Evolutionary conservation across 257 asterid genomes (phyloP).

Genomic region (Scutellaria baicalensis): DNA sequence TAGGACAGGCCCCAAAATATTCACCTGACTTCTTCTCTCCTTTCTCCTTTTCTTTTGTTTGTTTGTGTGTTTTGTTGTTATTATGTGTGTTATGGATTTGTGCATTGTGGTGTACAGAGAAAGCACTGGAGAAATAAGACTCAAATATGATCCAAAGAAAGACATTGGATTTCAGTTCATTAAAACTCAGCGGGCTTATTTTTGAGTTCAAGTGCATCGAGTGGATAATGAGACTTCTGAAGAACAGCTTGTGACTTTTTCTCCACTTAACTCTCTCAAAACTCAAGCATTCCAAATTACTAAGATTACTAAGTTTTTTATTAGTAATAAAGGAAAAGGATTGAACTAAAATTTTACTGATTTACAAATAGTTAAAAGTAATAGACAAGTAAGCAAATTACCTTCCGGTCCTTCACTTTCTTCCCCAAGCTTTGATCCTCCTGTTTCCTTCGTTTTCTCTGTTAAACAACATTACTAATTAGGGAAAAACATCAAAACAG

Average conservation of each 20-base stretch:
- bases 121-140: not conserved
- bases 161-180: not conserved
- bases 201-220: not conserved
- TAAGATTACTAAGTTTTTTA: not conserved
- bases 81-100: not conserved
- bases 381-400: slow-evolving; percentile 2
- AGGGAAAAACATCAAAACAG: not conserved
- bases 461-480: slow-evolving; percentile 15
- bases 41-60: not conserved
- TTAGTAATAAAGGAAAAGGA: not conserved
- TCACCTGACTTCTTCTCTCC: not conserved
- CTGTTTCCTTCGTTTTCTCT: slow-evolving; percentile 84
- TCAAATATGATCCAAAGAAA: not conserved
- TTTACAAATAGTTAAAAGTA: not conserved
- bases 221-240: not conserved
- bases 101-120: not conserved
- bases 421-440: slow-evolving; percentile 57
- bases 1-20: not conserved
- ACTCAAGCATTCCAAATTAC: not conserved
- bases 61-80: not conserved
- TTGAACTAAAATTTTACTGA: not conserved
- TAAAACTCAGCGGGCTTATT: not conserved
- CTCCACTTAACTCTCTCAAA: not conserved
- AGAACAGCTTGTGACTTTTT: not conserved
- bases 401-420: slow-evolving; percentile 66